Percentiles rank a stretch among this genome's conserved stretches.
phyloP scores from a whole-genome alignment of 2,329 filamentous ascomycete species.

The Hirsutella rhossiliensis region DNA sequence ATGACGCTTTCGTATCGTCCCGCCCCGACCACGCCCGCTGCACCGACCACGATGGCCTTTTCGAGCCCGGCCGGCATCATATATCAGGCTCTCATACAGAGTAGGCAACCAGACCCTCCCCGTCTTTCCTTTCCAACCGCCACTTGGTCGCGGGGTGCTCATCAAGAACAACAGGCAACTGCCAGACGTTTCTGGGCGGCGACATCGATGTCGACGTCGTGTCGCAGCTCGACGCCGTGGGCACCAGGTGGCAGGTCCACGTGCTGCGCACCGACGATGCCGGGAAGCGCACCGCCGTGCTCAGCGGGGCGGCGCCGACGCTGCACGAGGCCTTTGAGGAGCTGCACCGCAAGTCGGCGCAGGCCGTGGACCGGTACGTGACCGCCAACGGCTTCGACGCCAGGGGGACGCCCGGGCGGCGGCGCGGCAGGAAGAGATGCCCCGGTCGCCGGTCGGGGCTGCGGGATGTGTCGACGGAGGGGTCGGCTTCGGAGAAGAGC shows the following conservation, averaged over 20 bases:
- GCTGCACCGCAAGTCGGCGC: slow-evolving; percentile 26
- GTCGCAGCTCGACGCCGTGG: slow-evolving; percentile 10
- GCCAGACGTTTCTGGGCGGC: slow-evolving; percentile 11
- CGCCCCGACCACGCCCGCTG: background rate
- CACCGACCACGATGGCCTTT: background rate
- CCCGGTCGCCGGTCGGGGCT: background rate
- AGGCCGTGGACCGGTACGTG: slow-evolving; percentile 19
- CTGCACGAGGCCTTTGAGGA: slow-evolving; percentile 20
- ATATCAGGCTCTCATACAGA: slow-evolving; percentile 4
- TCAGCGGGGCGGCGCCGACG: slow-evolving; percentile 17
- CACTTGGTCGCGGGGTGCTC: background rate
- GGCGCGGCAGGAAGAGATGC: background rate
- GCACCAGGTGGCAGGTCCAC: slow-evolving; percentile 11
- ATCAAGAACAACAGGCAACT: slow-evolving; percentile 12
- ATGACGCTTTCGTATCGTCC: background rate
- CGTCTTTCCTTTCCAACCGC: background rate
- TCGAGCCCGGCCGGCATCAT: slow-evolving; percentile 1
- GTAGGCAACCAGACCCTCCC: background rate
- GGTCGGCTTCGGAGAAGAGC: background rate
- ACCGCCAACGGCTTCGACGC: slow-evolving; percentile 20
- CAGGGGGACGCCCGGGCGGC: background rate
- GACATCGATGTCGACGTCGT: slow-evolving; percentile 12
- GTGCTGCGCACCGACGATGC: slow-evolving; percentile 13
- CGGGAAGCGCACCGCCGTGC: slow-evolving; percentile 13
- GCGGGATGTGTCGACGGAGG: background rate